These are phyloP conservation scores for Tricholoma terreum DNA, from an alignment of 768 basidiomycete genomes.

Conservation along the genomic window DNA sequence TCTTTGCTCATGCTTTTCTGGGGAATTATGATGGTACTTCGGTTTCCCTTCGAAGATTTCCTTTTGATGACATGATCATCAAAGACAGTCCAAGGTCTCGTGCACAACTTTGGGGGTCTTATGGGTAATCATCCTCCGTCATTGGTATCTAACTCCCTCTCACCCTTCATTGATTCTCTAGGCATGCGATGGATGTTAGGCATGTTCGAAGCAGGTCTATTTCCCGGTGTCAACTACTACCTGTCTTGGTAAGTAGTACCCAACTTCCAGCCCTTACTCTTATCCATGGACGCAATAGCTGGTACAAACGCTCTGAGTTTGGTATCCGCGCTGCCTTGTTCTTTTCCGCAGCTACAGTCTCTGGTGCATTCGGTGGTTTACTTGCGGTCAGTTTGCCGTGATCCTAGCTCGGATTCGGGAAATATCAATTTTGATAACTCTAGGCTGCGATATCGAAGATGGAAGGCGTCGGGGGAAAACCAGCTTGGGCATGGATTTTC, in stretches of 20 bases:
- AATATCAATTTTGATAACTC: background rate
- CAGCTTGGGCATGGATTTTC: slow-evolving; percentile 72
- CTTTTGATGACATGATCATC: slow-evolving; percentile 11
- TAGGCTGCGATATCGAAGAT: slow-evolving; percentile 67
- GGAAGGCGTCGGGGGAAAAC: slow-evolving; percentile 66
- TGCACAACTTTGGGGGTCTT: slow-evolving; percentile 65
- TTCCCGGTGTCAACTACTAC: slow-evolving; percentile 66
- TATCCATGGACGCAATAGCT: slow-evolving; percentile 24
- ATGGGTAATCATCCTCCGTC: slow-evolving; percentile 42
- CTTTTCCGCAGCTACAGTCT: slow-evolving; percentile 75
- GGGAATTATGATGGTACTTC: slow-evolving; percentile 70
- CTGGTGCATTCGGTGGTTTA: slow-evolving; percentile 80
- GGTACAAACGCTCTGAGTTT: slow-evolving; percentile 71
- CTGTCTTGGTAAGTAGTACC: slow-evolving; percentile 56
- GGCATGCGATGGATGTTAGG: slow-evolving; percentile 73
- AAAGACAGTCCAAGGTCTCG: slow-evolving; percentile 71
- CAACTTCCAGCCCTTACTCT: background rate
- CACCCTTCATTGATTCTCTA: slow-evolving; percentile 21
- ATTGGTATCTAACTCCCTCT: background rate
- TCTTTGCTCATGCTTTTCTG: slow-evolving; percentile 70
- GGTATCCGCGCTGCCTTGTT: slow-evolving; percentile 65
- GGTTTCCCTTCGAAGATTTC: background rate
- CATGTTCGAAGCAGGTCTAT: slow-evolving; percentile 69
- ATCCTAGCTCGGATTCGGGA: slow-evolving; percentile 17
- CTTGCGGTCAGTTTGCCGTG: slow-evolving; percentile 49